Percentiles rank a stretch among this genome's conserved stretches.
phyloP scores from a whole-genome alignment of 2,329 filamentous ascomycete genomes.

The Colletotrichum incanum region DNA sequence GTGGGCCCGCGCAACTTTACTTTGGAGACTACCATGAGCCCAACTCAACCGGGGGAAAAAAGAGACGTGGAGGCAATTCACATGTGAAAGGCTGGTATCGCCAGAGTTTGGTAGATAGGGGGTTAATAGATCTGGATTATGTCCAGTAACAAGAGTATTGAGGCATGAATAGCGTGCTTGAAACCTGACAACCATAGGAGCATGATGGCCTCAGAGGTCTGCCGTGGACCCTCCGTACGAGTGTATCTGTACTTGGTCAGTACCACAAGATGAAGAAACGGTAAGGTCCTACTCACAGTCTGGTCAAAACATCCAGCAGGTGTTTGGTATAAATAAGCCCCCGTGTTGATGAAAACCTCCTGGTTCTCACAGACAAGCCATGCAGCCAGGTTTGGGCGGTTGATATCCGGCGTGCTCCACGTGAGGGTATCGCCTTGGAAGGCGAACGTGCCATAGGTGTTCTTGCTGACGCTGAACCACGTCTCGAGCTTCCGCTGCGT shows the following conservation, averaged over 20 bases:
- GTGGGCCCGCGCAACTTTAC: slow-evolving; percentile 17
- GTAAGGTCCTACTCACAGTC: slow-evolving; percentile 59
- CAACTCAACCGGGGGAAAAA: not conserved
- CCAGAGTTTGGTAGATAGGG: not conserved
- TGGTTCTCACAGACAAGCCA: slow-evolving; percentile 72
- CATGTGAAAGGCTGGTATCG: not conserved
- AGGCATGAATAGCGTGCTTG: not conserved
- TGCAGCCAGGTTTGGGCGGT: slow-evolving; percentile 69
- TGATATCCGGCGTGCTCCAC: slow-evolving; percentile 65
- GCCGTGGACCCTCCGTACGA: slow-evolving; percentile 42
- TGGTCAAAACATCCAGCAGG: slow-evolving; percentile 72
- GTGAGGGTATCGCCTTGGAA: slow-evolving; percentile 72
- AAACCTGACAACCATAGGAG: not conserved
- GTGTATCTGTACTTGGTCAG: slow-evolving; percentile 37
- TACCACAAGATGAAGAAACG: not conserved
- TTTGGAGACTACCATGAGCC: slow-evolving; percentile 2
- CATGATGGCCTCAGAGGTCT: slow-evolving; percentile 15
- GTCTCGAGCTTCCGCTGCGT: slow-evolving; percentile 65
- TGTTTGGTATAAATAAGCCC: slow-evolving; percentile 71
- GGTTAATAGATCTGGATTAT: not conserved
- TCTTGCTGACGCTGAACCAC: slow-evolving; percentile 66
- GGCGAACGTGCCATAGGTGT: slow-evolving; percentile 69
- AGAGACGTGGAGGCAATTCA: not conserved
- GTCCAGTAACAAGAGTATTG: too few species aligned
- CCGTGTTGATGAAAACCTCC: slow-evolving; percentile 71